Evolutionary conservation across 2,329 filamentous ascomycete genomes (phyloP).

Genomic region (Colletotrichum godetiae): DNA sequence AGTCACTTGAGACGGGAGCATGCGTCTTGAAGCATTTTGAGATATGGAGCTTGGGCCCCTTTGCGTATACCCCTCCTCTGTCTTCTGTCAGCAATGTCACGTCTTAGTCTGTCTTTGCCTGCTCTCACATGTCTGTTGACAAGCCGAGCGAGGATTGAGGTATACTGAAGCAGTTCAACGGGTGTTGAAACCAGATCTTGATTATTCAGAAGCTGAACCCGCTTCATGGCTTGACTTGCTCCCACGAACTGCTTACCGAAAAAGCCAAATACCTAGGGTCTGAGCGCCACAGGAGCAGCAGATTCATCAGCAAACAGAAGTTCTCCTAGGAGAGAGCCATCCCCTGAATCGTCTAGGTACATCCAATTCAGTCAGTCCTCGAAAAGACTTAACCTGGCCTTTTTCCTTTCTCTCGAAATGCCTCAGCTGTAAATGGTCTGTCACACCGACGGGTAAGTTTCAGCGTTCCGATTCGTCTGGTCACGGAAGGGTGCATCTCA

Average conservation of each 20-base stretch:
- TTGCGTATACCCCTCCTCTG: background rate
- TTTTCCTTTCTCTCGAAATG: background rate
- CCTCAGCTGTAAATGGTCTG: background rate
- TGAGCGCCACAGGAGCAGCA: background rate
- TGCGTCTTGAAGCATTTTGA: background rate
- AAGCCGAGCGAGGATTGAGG: conserved; percentile 6
- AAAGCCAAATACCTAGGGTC: background rate
- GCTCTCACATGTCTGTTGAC: conserved; percentile 3
- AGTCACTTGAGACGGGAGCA: conserved; percentile 7
- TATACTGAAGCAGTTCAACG: background rate
- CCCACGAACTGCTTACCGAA: background rate
- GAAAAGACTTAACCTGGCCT: background rate
- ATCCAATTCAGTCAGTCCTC: background rate
- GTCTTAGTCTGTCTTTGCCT: conserved; percentile 3
- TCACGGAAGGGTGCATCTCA: conserved; percentile 3
- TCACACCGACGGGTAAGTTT: conserved; percentile 14
- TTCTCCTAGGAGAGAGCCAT: background rate
- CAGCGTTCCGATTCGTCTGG: conserved; percentile 22
- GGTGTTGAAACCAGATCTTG: background rate
- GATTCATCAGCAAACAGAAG: background rate
- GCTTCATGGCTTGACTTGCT: background rate
- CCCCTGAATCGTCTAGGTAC: background rate
- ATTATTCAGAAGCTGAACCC: background rate
- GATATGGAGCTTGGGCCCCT: conserved; percentile 9
- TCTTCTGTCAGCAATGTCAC: conserved; percentile 8